These are phyloP conservation scores for Spergularia marina DNA, from an alignment of 148 eudicot genomes.

Conservation along the genomic window DNA sequence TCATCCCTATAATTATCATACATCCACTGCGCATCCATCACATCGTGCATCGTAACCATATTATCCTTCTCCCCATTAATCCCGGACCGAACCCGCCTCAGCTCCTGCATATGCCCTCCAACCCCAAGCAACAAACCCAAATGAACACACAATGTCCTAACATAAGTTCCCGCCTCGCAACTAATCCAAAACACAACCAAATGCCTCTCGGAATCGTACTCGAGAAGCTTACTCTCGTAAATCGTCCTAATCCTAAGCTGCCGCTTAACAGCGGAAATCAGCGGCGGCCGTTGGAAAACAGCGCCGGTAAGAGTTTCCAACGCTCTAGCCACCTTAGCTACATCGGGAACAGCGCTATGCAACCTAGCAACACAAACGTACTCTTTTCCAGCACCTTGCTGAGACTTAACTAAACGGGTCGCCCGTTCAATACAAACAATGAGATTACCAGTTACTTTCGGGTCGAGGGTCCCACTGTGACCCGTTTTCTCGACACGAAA, in stretches of 20 bases:
- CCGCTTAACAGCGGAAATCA: constrained; percentile 86
- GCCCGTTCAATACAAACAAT: constrained; percentile 90
- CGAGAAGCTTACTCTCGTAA: constrained; percentile 79
- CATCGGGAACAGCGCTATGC: constrained; percentile 72
- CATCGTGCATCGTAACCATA: constrained; percentile 96
- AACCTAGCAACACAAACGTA: constrained; percentile 87
- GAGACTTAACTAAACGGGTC: constrained; percentile 84
- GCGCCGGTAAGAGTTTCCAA: constrained; percentile 78
- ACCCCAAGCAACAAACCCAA: constrained; percentile 83
- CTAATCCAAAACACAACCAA: constrained; percentile 95
- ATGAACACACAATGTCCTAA: constrained; percentile 97
- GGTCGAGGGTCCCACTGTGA: constrained; percentile 85
- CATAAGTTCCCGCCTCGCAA: constrained; percentile 95
- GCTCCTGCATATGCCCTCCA: constrained; percentile 96
- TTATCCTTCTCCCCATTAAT: constrained; percentile 92
- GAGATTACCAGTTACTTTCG: constrained; percentile 87
- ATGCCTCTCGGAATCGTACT: constrained; percentile 67
- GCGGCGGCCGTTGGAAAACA: constrained; percentile 83
- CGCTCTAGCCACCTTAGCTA: constrained; percentile 73
- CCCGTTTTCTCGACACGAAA: constrained; percentile 85
- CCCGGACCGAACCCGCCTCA: constrained; percentile 78
- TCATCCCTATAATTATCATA: constrained; percentile 88
- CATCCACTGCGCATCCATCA: constrained; percentile 92
- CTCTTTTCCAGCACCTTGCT: constrained; percentile 95
- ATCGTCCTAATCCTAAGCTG: constrained; percentile 89